A percentile compares a stretch with the other conserved stretches of the same genome.
Conservation (phyloP, 2,329 filamentous ascomycete species). For the Apiospora pterosperma region DNA sequence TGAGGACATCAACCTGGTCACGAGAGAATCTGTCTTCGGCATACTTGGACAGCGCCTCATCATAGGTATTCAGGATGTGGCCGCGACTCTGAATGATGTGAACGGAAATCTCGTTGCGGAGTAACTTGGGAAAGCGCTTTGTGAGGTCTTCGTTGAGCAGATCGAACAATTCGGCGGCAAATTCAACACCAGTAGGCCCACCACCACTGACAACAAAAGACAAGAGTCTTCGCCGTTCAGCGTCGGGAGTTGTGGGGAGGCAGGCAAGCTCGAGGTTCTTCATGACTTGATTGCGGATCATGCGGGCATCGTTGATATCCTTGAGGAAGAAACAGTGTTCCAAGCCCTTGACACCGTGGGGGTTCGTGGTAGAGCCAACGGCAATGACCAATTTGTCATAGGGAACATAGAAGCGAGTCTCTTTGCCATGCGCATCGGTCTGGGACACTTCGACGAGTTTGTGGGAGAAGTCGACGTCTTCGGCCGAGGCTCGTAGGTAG, state of each 20-base stretch:
- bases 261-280: slow-evolving; percentile 88
- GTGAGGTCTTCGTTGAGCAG: slow-evolving; percentile 93
- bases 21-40: slow-evolving; percentile 88
- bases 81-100: slow-evolving; percentile 93
- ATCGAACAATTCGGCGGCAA: slow-evolving; percentile 93
- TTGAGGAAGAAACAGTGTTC: slow-evolving; percentile 95
- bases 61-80: slow-evolving; percentile 97
- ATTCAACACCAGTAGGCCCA: slow-evolving; percentile 94
- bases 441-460: slow-evolving; percentile 88
- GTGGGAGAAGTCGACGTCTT: slow-evolving; percentile 86
- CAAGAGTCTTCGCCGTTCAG: slow-evolving; percentile 80
- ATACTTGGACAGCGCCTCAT: slow-evolving; percentile 88
- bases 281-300: slow-evolving; percentile 84
- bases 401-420: slow-evolving; percentile 83
- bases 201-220: slow-evolving; percentile 97
- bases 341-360: slow-evolving; percentile 91
- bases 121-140: slow-evolving; percentile 76
- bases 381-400: slow-evolving; percentile 96
- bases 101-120: slow-evolving; percentile 97
- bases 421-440: slow-evolving; percentile 65
- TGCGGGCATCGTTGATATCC: slow-evolving; percentile 85
- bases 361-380: slow-evolving; percentile 89
- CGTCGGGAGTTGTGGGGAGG: slow-evolving; percentile 85
- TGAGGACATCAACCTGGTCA: slow-evolving; percentile 87
- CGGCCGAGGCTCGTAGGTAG: slow-evolving; percentile 82